These are phyloP conservation scores for Fusarium nanum DNA, from an alignment of 2,329 filamentous ascomycete genomes.

Conservation along the genomic window DNA sequence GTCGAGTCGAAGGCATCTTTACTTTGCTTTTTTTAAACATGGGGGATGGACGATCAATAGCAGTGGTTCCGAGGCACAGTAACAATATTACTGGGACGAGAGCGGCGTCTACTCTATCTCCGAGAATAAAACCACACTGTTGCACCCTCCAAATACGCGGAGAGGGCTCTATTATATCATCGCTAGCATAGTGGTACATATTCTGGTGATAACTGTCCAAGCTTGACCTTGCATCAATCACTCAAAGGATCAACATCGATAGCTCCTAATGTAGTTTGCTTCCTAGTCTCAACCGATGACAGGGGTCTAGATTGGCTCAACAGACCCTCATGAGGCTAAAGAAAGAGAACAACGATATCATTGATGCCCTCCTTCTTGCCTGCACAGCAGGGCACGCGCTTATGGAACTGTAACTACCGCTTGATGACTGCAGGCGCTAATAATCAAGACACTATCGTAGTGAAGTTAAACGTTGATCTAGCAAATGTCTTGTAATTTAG, in stretches of 20 bases:
- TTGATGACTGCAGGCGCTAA: constrained; percentile 21
- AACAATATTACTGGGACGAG: not conserved
- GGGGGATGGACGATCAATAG: constrained; percentile 10
- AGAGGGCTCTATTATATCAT: not conserved
- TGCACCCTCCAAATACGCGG: not conserved
- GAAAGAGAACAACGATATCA: not conserved
- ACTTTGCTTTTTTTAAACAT: constrained; percentile 16
- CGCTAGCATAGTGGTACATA: not conserved
- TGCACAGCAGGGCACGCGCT: constrained; percentile 9
- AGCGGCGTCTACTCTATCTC: not conserved
- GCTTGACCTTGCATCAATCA: constrained; percentile 8
- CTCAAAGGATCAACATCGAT: constrained; percentile 4
- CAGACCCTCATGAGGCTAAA: not conserved
- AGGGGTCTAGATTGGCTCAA: constrained; percentile 1
- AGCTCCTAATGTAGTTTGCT: constrained; percentile 21
- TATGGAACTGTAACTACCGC: constrained; percentile 18
- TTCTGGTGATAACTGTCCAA: not conserved
- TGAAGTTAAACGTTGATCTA: not conserved
- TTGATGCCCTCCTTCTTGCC: constrained; percentile 11
- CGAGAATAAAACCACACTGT: not conserved
- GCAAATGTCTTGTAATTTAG: constrained; percentile 8
- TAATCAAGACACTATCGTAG: constrained; percentile 23
- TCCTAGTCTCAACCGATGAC: constrained; percentile 8
- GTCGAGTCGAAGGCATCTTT: not conserved
- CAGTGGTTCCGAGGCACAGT: constrained; percentile 22